Base-by-base conservation (phyloP, 805 yeast species). In the Candida mattraensis region DNA sequence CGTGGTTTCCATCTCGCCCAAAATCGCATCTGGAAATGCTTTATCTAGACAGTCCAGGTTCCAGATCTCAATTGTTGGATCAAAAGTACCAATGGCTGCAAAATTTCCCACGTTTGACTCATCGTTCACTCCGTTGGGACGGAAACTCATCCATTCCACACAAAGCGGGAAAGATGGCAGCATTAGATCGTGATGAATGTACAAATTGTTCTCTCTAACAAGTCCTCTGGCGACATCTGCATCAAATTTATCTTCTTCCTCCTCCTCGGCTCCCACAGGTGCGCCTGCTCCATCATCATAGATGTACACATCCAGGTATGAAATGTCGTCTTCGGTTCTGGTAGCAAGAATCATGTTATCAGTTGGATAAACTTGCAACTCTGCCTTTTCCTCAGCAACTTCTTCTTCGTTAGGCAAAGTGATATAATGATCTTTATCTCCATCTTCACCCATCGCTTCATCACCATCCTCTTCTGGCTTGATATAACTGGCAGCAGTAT, bases 21-120 rank as follows among this genome's bases (percentile, higher is more conserved):
- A 70, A 44, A 93, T 87, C 48, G 84, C 74, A 56, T 89, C 96
- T 10, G 99, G 99, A 73, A 86, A 91, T 18, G 95, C 91, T 54
- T 87, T 87, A 50, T 93, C 98, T 22, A 91, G 70, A 45, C 83
- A 80, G 60, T 93, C 99, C 53, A 93, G 69, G 62, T 93, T 88
- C 98, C 98, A 93, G 43, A 93, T 75, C 65, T 93, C 99, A 61
- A 93, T 91, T 56, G 85, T 94, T 25, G 99, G 99, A 51, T 91
- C 98, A 59, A 93, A 91, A 2, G 98, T 86, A 57, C 98, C 98
- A 47, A 93, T 70, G 10, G 99, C 99, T 2, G 95, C 98, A 63
- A 87, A 88, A 63, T 88, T 93, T 8, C 95, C 96, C 19, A 79
- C 64, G 42, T 77, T 74, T 3, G 56, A 47, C 15, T 63, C 64